Base-by-base conservation (phyloP, 106 monocot species). In the Alisma plantagoaquatica region DNA sequence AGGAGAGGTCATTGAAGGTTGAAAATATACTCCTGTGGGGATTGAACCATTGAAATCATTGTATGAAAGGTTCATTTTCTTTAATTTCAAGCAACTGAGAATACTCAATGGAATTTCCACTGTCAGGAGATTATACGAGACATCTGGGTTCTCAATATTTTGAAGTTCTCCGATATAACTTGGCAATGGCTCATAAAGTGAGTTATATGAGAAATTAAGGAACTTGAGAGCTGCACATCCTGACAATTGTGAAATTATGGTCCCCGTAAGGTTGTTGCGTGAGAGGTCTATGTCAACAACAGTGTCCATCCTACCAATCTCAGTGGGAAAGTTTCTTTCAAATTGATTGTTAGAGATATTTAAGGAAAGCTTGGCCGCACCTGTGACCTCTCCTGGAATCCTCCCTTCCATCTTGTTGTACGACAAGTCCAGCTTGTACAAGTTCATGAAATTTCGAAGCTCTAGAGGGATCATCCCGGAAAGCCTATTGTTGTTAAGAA, bases 361-460 rank as follows among this genome's bases (percentile, higher is more conserved):
- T n/a, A 93, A 57, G 31, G 83, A 93, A 4, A 83, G 16, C 29
- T 79, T 87, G 4, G 45, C 46, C 12, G 87, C 49, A 2, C 58
- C 77, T 2, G 80, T 69, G 0, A 93, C 29, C 11, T 67, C 61
- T 0, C 20, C 29, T 4, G 92, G 86, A 29, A 93, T 87, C 11
- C 22, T 43, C 2, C 93, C 93, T 10, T 76, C 53, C 22, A 93
- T 51, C n/a, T 46, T 57, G 27, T 93, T 93, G 61, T 80, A 49
- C 4, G 93, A 93, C 23, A 93, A 76, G 43, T 93, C 93, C 41
- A 93, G 59, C 17, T 64, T 65, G 69, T 87, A 79, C 54, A 83
- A 43, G 33, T 85, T 92, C 2, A 49, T 42, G 46, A 84, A 91
- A 33, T 66, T 72, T 5, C 72, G 72, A 10, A 93, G 70, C 46